Conservation (phyloP, 306 rosid genomes). For the Begonia peltatifolia region DNA sequence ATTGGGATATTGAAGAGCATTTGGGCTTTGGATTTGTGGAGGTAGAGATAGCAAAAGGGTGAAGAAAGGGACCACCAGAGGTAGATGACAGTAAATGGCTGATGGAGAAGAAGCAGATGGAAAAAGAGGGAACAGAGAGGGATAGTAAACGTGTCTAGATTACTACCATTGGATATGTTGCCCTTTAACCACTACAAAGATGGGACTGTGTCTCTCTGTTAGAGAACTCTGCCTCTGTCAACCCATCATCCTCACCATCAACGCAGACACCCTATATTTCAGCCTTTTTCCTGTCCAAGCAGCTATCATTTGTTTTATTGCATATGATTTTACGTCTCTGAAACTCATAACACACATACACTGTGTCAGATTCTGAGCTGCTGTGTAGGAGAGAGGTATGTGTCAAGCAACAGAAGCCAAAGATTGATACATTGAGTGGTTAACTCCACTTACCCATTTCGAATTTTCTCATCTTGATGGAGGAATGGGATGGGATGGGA, state of each 20-base stretch:
- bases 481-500: not conserved
- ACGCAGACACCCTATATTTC: constrained; percentile 5
- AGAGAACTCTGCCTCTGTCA: constrained; percentile 26
- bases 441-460: not conserved
- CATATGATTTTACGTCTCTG: constrained; percentile 12
- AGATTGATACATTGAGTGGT: not conserved
- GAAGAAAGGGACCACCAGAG: constrained; percentile 65
- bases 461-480: not conserved
- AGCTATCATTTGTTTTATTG: constrained; percentile 21
- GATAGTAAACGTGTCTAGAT: constrained; percentile 47
- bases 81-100: constrained; percentile 37
- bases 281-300: not conserved
- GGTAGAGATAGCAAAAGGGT: constrained; percentile 23
- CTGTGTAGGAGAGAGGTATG: constrained; percentile 33
- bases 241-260: constrained; percentile 14
- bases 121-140: constrained; percentile 39
- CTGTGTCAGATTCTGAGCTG: constrained; percentile 40
- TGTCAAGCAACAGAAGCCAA: constrained; percentile 24
- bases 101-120: constrained; percentile 76
- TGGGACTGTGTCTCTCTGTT: constrained; percentile 30
- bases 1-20: too few relatives aligned
- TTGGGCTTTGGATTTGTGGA: constrained; percentile 4
- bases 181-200: constrained; percentile 28
- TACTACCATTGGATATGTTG: constrained; percentile 46
- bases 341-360: constrained; percentile 27